Percentiles rank a stretch among this genome's conserved stretches.
These are phyloP conservation scores for Fusarium armeniacum DNA, from an alignment of 2,329 filamentous ascomycete genomes.

Conservation along the genomic window DNA sequence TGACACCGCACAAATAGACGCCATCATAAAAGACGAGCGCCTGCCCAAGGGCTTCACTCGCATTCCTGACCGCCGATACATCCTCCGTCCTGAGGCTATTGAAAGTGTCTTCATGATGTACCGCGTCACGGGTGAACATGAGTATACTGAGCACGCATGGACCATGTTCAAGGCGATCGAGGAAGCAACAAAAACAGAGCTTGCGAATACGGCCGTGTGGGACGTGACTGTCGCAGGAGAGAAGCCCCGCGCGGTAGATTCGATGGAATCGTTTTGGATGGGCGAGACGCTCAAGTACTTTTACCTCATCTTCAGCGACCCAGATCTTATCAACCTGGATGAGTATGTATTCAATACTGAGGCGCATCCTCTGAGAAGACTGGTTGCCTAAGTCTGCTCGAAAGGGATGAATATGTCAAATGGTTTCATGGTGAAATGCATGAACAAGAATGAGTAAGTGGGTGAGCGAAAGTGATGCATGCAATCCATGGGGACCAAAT, in stretches of 20 bases:
- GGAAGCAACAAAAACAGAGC: slow-evolving; percentile 61
- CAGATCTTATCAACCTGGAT: slow-evolving; percentile 61
- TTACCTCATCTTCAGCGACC: slow-evolving; percentile 48
- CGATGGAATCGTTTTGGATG: slow-evolving; percentile 67
- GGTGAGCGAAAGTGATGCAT: neutral
- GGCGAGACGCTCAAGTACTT: slow-evolving; percentile 53
- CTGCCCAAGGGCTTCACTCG: slow-evolving; percentile 74
- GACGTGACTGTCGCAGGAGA: slow-evolving; percentile 54
- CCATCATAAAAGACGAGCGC: slow-evolving; percentile 48
- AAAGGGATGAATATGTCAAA: neutral
- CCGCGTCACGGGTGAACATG: slow-evolving; percentile 62
- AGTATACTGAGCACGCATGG: slow-evolving; percentile 66
- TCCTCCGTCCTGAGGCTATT: slow-evolving; percentile 67
- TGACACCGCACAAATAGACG: slow-evolving; percentile 41
- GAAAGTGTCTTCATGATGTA: slow-evolving; percentile 69
- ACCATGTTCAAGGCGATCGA: slow-evolving; percentile 66
- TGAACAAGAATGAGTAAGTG: neutral
- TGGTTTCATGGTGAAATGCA: neutral
- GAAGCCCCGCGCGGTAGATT: slow-evolving; percentile 63
- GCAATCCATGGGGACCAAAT: neutral
- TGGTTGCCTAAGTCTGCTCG: slow-evolving; percentile 18
- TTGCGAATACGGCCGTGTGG: slow-evolving; percentile 64
- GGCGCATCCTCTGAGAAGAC: slow-evolving; percentile 44
- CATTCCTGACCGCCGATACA: slow-evolving; percentile 64
- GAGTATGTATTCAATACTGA: slow-evolving; percentile 50